These are phyloP conservation scores for Pseudoneurospora amorphoporcata DNA, from an alignment of 495 filamentous ascomycete species.

Conservation along the genomic window DNA sequence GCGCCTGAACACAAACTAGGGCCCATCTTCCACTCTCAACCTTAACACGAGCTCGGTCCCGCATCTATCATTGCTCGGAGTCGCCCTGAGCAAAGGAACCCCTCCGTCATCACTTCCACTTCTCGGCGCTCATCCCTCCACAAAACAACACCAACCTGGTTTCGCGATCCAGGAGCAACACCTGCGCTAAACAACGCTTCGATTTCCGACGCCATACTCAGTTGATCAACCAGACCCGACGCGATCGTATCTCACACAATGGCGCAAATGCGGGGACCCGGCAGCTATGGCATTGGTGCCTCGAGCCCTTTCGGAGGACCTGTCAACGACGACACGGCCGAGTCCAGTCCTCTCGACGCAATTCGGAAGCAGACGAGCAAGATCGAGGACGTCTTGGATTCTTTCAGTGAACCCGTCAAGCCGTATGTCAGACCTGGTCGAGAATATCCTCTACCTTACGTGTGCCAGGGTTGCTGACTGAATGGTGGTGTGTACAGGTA, in stretches of 20 bases:
- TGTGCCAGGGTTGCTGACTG: not conserved
- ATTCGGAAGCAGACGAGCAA: slow-evolving; percentile 94
- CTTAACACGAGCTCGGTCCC: not conserved
- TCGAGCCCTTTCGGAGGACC: slow-evolving; percentile 58
- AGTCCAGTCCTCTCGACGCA: slow-evolving; percentile 80
- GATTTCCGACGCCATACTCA: not conserved
- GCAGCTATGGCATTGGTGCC: slow-evolving; percentile 83
- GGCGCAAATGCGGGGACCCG: slow-evolving; percentile 94
- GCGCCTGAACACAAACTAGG: not conserved
- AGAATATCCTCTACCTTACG: not conserved
- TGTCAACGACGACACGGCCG: slow-evolving; percentile 46
- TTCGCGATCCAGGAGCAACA: not conserved
- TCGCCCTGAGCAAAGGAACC: not conserved
- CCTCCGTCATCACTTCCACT: not conserved
- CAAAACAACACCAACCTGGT: not conserved
- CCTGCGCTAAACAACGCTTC: not conserved
- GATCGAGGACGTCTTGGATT: slow-evolving; percentile 92
- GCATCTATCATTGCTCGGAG: not conserved
- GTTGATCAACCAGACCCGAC: not conserved
- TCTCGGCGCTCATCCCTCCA: not conserved
- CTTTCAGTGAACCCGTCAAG: slow-evolving; percentile 80
- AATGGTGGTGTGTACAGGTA: slow-evolving; percentile 45
- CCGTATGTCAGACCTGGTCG: slow-evolving; percentile 56
- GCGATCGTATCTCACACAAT: slow-evolving; percentile 33
- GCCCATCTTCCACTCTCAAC: not conserved